These are phyloP conservation scores for Aspergillus eucalypticola DNA, from an alignment of 2,329 filamentous ascomycete species.

Conservation along the genomic window DNA sequence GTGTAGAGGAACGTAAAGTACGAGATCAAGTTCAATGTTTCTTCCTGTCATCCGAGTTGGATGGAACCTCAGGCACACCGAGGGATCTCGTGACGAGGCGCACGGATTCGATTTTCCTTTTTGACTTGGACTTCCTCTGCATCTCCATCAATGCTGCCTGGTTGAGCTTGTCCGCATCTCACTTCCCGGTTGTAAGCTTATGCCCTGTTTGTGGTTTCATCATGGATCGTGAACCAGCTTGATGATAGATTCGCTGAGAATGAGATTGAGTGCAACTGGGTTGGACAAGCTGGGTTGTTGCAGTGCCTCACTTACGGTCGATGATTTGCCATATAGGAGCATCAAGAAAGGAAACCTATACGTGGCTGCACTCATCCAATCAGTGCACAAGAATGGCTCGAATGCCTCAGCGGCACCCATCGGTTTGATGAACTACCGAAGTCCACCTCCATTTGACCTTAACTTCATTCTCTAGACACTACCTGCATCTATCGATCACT, in stretches of 20 bases:
- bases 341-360: neutral
- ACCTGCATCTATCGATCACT: neutral
- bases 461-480: neutral
- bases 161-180: neutral
- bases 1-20: neutral
- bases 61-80: neutral
- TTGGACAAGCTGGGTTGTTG: neutral
- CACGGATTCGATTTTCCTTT: neutral
- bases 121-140: neutral
- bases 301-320: neutral
- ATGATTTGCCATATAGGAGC: neutral
- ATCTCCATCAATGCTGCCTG: neutral
- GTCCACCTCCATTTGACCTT: neutral
- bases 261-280: too few species aligned
- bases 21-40: neutral
- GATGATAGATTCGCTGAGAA: too few species aligned
- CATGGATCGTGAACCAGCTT: too few species aligned
- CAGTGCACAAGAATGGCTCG: neutral
- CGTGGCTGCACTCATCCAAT: neutral
- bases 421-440: neutral
- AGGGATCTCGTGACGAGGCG: neutral
- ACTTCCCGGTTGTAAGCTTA: neutral
- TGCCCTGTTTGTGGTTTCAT: neutral
- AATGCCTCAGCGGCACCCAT: neutral
- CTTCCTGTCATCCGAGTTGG: neutral